Conservation (phyloP, 352 stramenopile genomes). For the Lagenidium giganteum region DNA sequence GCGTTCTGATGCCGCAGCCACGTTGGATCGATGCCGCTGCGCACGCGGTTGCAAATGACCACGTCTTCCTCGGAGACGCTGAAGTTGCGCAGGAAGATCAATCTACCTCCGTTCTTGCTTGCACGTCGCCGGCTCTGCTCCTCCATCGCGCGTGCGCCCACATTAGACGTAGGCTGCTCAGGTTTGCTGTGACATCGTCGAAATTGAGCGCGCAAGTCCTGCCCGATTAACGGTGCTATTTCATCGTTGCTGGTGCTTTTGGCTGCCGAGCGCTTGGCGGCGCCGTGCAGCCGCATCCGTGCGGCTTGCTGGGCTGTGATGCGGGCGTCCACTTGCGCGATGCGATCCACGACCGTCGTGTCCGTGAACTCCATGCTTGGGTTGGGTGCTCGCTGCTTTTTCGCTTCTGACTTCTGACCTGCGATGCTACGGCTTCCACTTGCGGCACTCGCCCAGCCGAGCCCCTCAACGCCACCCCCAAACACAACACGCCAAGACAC, state of each 20-base stretch:
- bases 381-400: too few species aligned
- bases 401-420: too few species aligned
- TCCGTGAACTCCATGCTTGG: too few species aligned
- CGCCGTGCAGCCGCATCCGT: background rate
- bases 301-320: too few species aligned
- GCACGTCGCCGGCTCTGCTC: constrained; percentile 28
- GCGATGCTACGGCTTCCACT: too few species aligned
- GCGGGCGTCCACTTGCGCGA: too few species aligned
- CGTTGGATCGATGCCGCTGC: constrained; percentile 41
- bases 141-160: constrained; percentile 39
- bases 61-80: constrained; percentile 60
- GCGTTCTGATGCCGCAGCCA: constrained; percentile 35
- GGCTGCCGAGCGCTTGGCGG: background rate
- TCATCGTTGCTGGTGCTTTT: background rate
- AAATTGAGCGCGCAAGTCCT: constrained; percentile 22
- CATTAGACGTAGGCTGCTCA: constrained; percentile 53
- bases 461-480: too few species aligned
- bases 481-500: too few species aligned
- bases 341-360: too few species aligned
- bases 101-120: constrained; percentile 35
- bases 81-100: constrained; percentile 58
- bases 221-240: background rate
- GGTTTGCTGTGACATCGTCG: constrained; percentile 48
- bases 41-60: constrained; percentile 67
- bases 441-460: too few species aligned